Base-by-base conservation (phyloP, 202 grass and related monocot species). In the Zoysia matrella region DNA sequence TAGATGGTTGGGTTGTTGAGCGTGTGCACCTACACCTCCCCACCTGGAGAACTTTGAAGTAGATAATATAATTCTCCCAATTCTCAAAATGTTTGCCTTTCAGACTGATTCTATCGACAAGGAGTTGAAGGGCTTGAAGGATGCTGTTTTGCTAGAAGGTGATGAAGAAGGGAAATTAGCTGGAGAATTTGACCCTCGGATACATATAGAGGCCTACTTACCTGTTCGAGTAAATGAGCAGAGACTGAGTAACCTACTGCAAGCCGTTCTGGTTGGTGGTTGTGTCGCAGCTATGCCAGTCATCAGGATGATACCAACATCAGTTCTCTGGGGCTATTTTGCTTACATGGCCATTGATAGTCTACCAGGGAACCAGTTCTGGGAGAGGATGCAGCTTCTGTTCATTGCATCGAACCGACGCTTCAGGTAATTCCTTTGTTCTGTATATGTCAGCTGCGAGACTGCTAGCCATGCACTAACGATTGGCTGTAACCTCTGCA, bases 281-380 rank as follows among this genome's bases (percentile, higher is more conserved):
- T 98, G 95, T 77, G 58, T 98, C 67, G 92, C 86, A 69, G 92
- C 90, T 18, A 98, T 93, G 92, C 95, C 95, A 10, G 73, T 93
- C 40, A 93, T 98, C 82, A 94, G 74, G 77, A 86, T 75, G 84
- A 88, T 98, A 78, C 22, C 22, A 22, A 22, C 22, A 22, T 22
- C 22, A 22, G 22, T 22, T 22, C 22, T 22, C 22, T 22, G 22
- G 22, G 22, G 22, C 22, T 22, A 22, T 22, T 22, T 22, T 22
- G 22, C 22, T 22, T 22, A 22, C 22, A 22, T 22, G 22, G 22
- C 22, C 22, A 22, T 22, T 22, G 22, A 22, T 22, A 22, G 22
- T 22, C 22, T 22, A 22, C 22, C 22, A 22, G 22, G 22, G 22
- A 22, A 22, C 22, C 22, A 22, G 22, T 22, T 22, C 22, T 22